phyloP scores from a whole-genome alignment of 805 yeast species.

The Schizosaccharomyces japonicus region DNA sequence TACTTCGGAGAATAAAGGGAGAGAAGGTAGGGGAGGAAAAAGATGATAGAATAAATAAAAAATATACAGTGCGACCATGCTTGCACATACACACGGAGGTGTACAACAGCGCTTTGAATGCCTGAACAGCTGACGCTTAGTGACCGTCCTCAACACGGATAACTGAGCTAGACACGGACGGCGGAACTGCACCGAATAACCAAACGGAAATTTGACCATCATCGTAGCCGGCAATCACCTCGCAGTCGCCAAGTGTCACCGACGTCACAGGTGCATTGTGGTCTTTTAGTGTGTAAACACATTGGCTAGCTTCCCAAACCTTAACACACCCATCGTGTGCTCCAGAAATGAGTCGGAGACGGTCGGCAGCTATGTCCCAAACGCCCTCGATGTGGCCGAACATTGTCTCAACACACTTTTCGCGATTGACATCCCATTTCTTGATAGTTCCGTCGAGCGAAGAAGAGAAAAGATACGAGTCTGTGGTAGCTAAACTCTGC shows the following conservation, averaged over 20 bases:
- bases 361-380: conserved; percentile 91
- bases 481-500: conserved; percentile 72
- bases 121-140: no score
- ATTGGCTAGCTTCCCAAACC: conserved; percentile 89
- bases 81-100: no score
- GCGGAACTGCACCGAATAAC: background rate
- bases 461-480: conserved; percentile 50
- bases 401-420: conserved; percentile 75
- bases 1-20: no score
- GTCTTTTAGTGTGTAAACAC: conserved; percentile 79
- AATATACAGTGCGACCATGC: no score
- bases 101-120: no score
- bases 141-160: no score
- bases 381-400: conserved; percentile 97
- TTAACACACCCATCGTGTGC: conserved; percentile 77
- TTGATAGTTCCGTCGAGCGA: conserved; percentile 90
- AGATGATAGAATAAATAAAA: no score
- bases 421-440: conserved; percentile 82
- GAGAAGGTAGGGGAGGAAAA: no score
- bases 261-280: conserved; percentile 30
- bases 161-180: no score
- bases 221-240: conserved; percentile 76
- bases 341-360: conserved; percentile 80
- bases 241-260: conserved; percentile 71
- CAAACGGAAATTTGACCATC: conserved; percentile 40